These are phyloP conservation scores for Macrotyloma uniflorum DNA, from an alignment of 306 rosid genomes.

Conservation along the genomic window DNA sequence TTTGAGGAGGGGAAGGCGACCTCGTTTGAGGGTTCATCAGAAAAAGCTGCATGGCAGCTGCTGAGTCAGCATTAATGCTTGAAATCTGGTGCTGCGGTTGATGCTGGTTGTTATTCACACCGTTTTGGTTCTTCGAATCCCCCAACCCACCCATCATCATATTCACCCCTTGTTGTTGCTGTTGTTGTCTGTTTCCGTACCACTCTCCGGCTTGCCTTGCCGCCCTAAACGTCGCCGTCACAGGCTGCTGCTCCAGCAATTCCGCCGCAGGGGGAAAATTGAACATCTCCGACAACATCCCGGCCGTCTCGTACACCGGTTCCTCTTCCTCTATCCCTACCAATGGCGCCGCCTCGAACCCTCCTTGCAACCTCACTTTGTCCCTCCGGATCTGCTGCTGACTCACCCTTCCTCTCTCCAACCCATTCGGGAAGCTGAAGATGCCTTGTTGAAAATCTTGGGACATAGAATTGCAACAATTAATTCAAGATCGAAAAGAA, in stretches of 20 bases:
- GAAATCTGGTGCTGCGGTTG: constrained; percentile 56
- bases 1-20: constrained; percentile 68
- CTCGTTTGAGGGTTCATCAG: constrained; percentile 80
- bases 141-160: constrained; percentile 44
- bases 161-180: constrained; percentile 36
- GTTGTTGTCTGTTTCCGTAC: constrained; percentile 57
- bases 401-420: constrained; percentile 63
- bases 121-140: constrained; percentile 42
- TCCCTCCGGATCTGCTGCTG: constrained; percentile 88
- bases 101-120: constrained; percentile 23
- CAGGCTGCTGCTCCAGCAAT: constrained; percentile 59
- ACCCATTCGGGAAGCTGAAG: constrained; percentile 79
- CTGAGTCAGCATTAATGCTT: constrained; percentile 78
- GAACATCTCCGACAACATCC: constrained; percentile 96
- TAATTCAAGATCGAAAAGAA: neutral
- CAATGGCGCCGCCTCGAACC: constrained; percentile 57
- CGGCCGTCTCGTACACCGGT: constrained; percentile 70
- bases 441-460: constrained; percentile 82
- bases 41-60: constrained; percentile 98
- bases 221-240: constrained; percentile 46
- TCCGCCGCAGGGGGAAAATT: constrained; percentile 58
- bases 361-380: constrained; percentile 56
- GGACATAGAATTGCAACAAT: constrained; percentile 76
- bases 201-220: constrained; percentile 57
- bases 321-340: constrained; percentile 73